These are phyloP conservation scores for Amanita polypyramis DNA, from an alignment of 768 basidiomycete genomes.

Conservation along the genomic window DNA sequence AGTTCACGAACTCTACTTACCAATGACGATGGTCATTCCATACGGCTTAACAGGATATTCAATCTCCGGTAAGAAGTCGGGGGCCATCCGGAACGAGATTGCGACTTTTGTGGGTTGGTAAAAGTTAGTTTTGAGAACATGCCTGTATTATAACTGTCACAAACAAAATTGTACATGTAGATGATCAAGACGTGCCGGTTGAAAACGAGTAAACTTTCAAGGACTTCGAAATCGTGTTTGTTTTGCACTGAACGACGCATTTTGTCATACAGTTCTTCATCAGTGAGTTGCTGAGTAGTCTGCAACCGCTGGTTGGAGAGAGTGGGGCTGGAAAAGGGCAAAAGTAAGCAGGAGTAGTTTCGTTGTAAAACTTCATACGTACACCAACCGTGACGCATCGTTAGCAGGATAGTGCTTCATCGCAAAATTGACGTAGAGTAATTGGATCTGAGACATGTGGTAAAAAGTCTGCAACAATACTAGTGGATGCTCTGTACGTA, in stretches of 20 bases:
- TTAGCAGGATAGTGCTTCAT: constrained; percentile 81
- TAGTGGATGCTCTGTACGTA: constrained; percentile 26
- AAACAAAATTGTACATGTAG: background rate
- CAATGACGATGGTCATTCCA: constrained; percentile 93
- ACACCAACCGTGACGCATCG: constrained; percentile 62
- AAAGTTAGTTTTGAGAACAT: constrained; percentile 95
- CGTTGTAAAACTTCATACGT: background rate
- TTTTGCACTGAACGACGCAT: constrained; percentile 76
- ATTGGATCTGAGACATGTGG: constrained; percentile 48
- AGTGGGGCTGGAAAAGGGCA: constrained; percentile 63
- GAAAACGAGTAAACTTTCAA: constrained; percentile 92
- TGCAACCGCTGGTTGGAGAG: constrained; percentile 92
- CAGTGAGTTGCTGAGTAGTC: constrained; percentile 72
- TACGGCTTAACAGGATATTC: constrained; percentile 94
- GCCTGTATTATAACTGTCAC: constrained; percentile 27
- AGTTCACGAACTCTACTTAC: constrained; percentile 21
- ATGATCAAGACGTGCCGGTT: constrained; percentile 58
- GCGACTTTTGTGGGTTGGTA: constrained; percentile 98
- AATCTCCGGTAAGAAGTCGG: constrained; percentile 84
- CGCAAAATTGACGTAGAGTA: constrained; percentile 97
- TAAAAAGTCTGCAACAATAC: background rate
- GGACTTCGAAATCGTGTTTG: constrained; percentile 89
- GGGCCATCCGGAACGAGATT: constrained; percentile 89
- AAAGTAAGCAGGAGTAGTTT: background rate
- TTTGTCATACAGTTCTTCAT: constrained; percentile 79